Conservation (phyloP, 192 early-diverging fungal genomes). For the Umbelopsis sp. region DNA sequence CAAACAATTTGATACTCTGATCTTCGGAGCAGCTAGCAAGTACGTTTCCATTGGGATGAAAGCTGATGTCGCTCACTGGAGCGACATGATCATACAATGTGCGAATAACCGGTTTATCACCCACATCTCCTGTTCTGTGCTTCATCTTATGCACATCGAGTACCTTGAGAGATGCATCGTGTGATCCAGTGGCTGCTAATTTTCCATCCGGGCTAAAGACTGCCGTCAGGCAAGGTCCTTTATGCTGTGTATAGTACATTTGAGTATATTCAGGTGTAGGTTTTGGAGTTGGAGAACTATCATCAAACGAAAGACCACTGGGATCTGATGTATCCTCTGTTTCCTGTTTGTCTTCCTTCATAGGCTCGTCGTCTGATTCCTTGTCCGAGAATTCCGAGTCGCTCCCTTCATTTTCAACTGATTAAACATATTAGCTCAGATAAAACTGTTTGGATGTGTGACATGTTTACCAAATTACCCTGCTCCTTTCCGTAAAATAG, state of each 20-base stretch:
- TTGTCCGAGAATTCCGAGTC: conserved; percentile 33
- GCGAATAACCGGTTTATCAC: conserved; percentile 86
- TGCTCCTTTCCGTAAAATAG: conserved; percentile 63
- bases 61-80: conserved; percentile 81
- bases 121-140: conserved; percentile 60
- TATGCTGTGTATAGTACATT: conserved; percentile 42
- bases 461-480: conserved; percentile 32
- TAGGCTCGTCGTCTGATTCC: conserved; percentile 24
- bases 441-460: neutral
- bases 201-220: conserved; percentile 65
- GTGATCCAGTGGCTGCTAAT: conserved; percentile 88
- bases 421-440: neutral
- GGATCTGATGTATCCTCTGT: neutral
- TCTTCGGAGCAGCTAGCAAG: conserved; percentile 89
- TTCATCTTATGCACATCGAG: conserved; percentile 86
- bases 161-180: conserved; percentile 88
- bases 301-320: neutral
- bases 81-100: conserved; percentile 88
- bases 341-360: conserved; percentile 23
- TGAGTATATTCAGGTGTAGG: conserved; percentile 37
- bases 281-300: conserved; percentile 16
- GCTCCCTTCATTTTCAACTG: conserved; percentile 20
- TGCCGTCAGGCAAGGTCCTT: conserved; percentile 36
- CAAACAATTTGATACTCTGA: conserved; percentile 86
- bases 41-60: conserved; percentile 92